Conservation (phyloP, 352 stramenopile genomes). For the Globisporangium okanoganense region DNA sequence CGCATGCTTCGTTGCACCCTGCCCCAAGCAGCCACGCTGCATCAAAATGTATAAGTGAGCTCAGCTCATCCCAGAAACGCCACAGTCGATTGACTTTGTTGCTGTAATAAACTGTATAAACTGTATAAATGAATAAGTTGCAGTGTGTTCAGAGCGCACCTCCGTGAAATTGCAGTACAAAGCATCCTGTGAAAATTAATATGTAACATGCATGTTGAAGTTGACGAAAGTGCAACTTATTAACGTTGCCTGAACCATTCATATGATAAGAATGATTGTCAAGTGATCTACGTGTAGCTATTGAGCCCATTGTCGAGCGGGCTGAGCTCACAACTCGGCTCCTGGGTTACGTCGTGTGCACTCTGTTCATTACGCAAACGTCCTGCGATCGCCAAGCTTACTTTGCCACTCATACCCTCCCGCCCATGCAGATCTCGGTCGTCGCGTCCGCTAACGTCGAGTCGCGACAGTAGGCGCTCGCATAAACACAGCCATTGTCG, state of each 20-base stretch:
- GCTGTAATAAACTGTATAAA: no score
- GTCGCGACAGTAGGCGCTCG: conserved; percentile 13
- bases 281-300: no score
- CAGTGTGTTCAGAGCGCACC: neutral
- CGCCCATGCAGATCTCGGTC: conserved; percentile 4
- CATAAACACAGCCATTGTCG: conserved; percentile 16
- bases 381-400: no score
- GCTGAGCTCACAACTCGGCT: no score
- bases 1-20: neutral
- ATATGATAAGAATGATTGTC: no score
- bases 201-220: neutral
- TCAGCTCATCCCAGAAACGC: no score
- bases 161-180: no score
- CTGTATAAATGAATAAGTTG: conserved; percentile 1
- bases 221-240: neutral
- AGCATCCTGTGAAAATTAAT: neutral
- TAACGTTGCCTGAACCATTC: neutral
- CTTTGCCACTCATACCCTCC: neutral
- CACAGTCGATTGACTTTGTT: no score
- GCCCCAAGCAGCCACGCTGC: neutral
- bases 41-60: neutral
- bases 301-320: no score
- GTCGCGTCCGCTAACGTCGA: conserved; percentile 2
- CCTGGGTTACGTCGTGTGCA: no score
- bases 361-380: no score